Percentiles rank a stretch among this genome's conserved stretches.
These are phyloP conservation scores for Penicillium vulpinum DNA, from an alignment of 2,329 filamentous ascomycete species.

Conservation along the genomic window DNA sequence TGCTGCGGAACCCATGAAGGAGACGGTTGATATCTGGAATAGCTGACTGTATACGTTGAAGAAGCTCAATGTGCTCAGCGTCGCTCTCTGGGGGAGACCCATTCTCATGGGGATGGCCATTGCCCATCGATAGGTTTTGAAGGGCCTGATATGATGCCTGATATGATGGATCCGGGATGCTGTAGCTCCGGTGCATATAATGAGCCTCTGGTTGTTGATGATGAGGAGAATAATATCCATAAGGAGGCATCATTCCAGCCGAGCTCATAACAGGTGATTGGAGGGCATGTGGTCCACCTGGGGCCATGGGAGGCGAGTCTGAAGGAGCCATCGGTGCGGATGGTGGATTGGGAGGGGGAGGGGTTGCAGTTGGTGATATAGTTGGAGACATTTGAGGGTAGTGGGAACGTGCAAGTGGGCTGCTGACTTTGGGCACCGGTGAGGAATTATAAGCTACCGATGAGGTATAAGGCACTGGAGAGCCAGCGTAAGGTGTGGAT, in stretches of 20 bases:
- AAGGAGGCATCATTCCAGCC: constrained; percentile 35
- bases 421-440: constrained; percentile 35
- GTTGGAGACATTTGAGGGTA: constrained; percentile 38
- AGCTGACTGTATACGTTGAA: constrained; percentile 47
- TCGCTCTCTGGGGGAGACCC: constrained; percentile 35
- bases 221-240: constrained; percentile 32
- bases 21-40: constrained; percentile 50
- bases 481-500: constrained; percentile 7
- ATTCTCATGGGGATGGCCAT: constrained; percentile 27
- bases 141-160: constrained; percentile 34
- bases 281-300: constrained; percentile 32
- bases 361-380: constrained; percentile 36
- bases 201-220: constrained; percentile 30
- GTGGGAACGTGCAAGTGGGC: constrained; percentile 37
- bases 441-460: constrained; percentile 22
- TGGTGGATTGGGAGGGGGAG: constrained; percentile 20
- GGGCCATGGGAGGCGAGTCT: constrained; percentile 27
- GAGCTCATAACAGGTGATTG: constrained; percentile 41
- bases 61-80: constrained; percentile 41
- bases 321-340: constrained; percentile 22
- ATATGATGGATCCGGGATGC: constrained; percentile 30
- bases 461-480: constrained; percentile 8
- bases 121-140: constrained; percentile 27
- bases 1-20: constrained; percentile 51
- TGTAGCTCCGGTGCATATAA: constrained; percentile 32